Base-by-base conservation (phyloP, 1,284 basidiomycete species). In the Serendipita sp. region DNA sequence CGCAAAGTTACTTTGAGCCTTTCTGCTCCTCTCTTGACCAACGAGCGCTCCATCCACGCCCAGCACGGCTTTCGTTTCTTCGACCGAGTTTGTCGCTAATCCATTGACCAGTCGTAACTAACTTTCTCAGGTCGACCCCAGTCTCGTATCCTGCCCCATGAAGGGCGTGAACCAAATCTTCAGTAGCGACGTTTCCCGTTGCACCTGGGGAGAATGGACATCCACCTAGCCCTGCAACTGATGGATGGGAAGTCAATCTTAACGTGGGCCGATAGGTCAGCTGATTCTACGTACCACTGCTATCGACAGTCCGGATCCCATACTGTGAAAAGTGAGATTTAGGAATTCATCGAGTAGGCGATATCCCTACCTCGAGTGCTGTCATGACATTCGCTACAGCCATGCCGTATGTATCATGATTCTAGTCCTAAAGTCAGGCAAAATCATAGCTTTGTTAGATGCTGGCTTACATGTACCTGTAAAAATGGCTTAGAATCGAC, bases 201-300 rank as follows among this genome's bases (percentile, higher is more conserved):
- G 93, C 92, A 1, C 93, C 93, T 0, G 94, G 94, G 0, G 92
- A 93, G 74, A 93, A 98, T 1, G 94, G 93, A 70, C 94, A 97
- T 12, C 93, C 93, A 1, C 94, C 94, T 0, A 97, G 81, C 0
- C 93, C 93, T 3, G 85, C 91, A 3, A 96, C 82, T 1, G 88
- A 87, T 2, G 75, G 70, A 3, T 38, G 38, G 13, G 13, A 13
- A 6, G 38, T 41, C 6, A 41, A 13, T 41, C 13, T 41, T 41
- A 41, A 13, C 6, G 5, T 12, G 30, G 22, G 34, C 58, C 34
- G 38, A 29, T 43, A 38, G 30, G 8, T n/a, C 8, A 32, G 61
- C 17, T n/a, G 17, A 10, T 42, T 15, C n/a, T 17, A 63, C 66
- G 3, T 26, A 70, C 69, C 69, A 35, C 69, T 70, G 61, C 69